These are phyloP conservation scores for Suillus alpinus DNA, from an alignment of 768 basidiomycete species.

Conservation along the genomic window DNA sequence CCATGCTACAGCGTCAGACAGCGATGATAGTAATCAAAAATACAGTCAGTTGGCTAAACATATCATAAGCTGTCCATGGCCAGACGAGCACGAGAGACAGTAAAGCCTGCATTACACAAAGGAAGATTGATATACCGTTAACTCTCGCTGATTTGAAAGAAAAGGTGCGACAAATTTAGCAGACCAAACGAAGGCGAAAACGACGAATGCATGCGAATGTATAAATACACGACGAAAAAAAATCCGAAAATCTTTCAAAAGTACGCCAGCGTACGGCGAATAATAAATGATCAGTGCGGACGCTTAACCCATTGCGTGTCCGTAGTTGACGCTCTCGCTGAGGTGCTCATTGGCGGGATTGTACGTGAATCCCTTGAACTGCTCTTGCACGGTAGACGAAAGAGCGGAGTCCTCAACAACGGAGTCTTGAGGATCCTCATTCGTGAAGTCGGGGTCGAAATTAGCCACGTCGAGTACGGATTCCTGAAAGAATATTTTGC, in stretches of 20 bases:
- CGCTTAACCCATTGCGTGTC: conserved; percentile 31
- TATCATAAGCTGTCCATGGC: neutral
- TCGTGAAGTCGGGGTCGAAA: conserved; percentile 97
- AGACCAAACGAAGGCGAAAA: neutral
- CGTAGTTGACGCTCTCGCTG: conserved; percentile 78
- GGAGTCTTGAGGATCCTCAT: conserved; percentile 91
- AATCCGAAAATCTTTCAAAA: conserved; percentile 2
- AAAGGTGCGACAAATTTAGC: neutral
- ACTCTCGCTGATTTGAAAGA: neutral
- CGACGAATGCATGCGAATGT: neutral
- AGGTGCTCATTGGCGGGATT: conserved; percentile 83
- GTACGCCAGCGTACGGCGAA: conserved; percentile 2
- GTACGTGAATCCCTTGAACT: conserved; percentile 90
- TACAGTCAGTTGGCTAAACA: neutral
- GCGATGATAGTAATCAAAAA: neutral
- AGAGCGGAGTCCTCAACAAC: conserved; percentile 92
- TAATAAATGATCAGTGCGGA: neutral
- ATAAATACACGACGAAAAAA: conserved; percentile 4
- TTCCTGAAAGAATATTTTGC: conserved; percentile 46
- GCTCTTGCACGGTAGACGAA: conserved; percentile 95
- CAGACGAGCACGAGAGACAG: neutral
- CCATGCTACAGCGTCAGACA: neutral
- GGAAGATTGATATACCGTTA: neutral
- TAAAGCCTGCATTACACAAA: neutral
- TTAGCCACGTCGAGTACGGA: conserved; percentile 93